Conservation (phyloP, 2,329 filamentous ascomycete species). For the Cordyceps javanica region DNA sequence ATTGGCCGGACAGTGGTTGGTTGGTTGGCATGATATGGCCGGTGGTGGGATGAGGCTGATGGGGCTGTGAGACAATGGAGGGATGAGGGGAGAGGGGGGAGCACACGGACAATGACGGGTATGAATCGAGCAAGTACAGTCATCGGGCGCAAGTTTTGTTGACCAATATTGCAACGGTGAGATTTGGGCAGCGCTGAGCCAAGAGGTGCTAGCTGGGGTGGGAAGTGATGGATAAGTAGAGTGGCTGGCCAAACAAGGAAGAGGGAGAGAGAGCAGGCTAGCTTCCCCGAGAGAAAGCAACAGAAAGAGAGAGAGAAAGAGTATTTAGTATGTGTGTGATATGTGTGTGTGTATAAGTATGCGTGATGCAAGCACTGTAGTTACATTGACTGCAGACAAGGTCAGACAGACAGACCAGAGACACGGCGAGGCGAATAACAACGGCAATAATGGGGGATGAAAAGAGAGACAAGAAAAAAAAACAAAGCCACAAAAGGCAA, state of each 20-base stretch:
- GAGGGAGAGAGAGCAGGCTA: no score
- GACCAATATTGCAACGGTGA: neutral
- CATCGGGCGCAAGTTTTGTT: neutral
- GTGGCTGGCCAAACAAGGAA: no score
- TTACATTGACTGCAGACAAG: no score
- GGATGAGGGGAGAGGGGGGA: neutral
- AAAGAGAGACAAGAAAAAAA: neutral
- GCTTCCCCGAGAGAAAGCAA: no score
- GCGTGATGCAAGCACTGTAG: no score
- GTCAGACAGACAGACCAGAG: no score
- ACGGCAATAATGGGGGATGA: neutral
- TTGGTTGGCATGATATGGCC: neutral
- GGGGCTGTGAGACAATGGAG: neutral
- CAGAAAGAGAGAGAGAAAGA: no score
- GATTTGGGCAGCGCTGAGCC: neutral
- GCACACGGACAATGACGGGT: no score
- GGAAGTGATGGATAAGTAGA: neutral
- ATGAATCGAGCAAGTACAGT: neutral
- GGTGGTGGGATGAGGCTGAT: neutral
- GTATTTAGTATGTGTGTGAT: no score
- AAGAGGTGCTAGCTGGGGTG: neutral
- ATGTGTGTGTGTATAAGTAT: no score
- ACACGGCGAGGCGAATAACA: neutral
- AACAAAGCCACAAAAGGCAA: no score
- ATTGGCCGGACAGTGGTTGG: no score